Percentiles rank a stretch among this genome's conserved stretches.
These are phyloP conservation scores for Podila epigama DNA, from an alignment of 192 early-diverging fungal species.

Conservation along the genomic window DNA sequence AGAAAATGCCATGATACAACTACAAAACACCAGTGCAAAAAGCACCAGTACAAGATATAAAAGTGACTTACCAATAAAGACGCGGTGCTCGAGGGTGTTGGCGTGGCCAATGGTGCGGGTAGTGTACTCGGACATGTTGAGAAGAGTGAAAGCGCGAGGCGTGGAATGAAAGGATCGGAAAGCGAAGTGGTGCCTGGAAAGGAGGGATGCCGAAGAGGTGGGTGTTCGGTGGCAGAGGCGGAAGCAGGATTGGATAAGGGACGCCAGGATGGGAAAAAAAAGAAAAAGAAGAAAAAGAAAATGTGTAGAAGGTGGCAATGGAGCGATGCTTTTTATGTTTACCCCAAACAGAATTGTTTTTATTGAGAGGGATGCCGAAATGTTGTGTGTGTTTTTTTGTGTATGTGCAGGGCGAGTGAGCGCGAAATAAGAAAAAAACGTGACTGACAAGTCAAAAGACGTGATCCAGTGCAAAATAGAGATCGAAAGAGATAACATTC, in stretches of 20 bases:
- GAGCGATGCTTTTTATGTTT: too few species aligned
- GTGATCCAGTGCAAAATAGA: too few species aligned
- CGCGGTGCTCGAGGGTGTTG: conserved; percentile 89
- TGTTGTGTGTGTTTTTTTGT: too few species aligned
- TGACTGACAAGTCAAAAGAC: too few species aligned
- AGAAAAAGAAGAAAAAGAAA: neutral
- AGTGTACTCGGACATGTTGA: conserved; percentile 71
- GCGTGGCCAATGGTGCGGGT: conserved; percentile 85
- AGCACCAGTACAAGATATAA: neutral
- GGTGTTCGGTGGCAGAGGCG: conserved; percentile 24
- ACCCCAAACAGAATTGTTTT: too few species aligned
- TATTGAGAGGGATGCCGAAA: too few species aligned
- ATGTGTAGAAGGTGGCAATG: neutral
- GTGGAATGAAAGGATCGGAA: conserved; percentile 7
- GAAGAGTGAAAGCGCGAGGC: conserved; percentile 5
- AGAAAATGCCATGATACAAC: too few species aligned
- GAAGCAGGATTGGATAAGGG: conserved; percentile 23
- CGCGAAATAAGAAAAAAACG: too few species aligned
- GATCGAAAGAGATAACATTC: too few species aligned
- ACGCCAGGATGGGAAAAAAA: conserved; percentile 35
- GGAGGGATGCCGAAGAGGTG: neutral
- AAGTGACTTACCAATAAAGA: conserved; percentile 76
- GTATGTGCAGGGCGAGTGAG: too few species aligned
- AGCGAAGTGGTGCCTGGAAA: conserved; percentile 39
- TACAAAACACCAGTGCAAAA: neutral